These are phyloP conservation scores for Petunia secreta DNA, from an alignment of 257 asterid species.

Conservation along the genomic window DNA sequence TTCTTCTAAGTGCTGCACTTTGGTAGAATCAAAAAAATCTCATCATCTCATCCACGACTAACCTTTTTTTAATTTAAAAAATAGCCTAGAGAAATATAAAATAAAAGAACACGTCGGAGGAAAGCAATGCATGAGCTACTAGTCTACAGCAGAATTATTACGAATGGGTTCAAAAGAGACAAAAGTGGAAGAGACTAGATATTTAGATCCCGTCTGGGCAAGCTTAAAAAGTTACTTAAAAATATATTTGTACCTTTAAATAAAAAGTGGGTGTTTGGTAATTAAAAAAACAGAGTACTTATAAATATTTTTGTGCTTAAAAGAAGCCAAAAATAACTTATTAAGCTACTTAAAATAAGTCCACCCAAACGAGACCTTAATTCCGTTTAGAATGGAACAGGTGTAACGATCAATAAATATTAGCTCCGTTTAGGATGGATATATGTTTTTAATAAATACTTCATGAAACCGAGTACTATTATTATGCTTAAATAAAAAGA, in stretches of 20 bases:
- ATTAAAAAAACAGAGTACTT: too few species aligned
- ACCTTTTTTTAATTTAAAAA: slow-evolving; percentile 26
- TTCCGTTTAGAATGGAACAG: neutral
- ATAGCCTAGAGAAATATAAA: neutral
- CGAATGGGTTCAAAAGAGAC: slow-evolving; percentile 19
- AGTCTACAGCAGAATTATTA: neutral
- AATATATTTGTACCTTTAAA: too few species aligned
- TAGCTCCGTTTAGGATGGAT: slow-evolving; percentile 16
- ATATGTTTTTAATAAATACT: neutral
- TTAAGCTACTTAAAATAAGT: too few species aligned
- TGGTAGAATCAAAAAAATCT: slow-evolving; percentile 28
- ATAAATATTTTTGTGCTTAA: too few species aligned
- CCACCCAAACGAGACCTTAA: too few species aligned
- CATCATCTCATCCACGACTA: slow-evolving; percentile 23
- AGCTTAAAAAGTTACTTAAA: too few species aligned
- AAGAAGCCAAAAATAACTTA: too few species aligned
- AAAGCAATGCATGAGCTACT: slow-evolving; percentile 22
- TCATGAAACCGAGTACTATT: neutral
- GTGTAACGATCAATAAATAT: neutral
- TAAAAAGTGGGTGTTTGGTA: too few species aligned
- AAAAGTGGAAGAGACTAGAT: neutral
- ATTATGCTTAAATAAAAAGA: neutral
- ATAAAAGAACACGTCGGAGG: slow-evolving; percentile 6
- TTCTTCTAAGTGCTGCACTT: slow-evolving; percentile 61
- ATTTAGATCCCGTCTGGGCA: too few species aligned